Evolutionary conservation across 495 filamentous ascomycete genomes (phyloP), one percentile per base, ranked within the genome.

Genomic region (Pseudomonodictys pantanalensis): DNA sequence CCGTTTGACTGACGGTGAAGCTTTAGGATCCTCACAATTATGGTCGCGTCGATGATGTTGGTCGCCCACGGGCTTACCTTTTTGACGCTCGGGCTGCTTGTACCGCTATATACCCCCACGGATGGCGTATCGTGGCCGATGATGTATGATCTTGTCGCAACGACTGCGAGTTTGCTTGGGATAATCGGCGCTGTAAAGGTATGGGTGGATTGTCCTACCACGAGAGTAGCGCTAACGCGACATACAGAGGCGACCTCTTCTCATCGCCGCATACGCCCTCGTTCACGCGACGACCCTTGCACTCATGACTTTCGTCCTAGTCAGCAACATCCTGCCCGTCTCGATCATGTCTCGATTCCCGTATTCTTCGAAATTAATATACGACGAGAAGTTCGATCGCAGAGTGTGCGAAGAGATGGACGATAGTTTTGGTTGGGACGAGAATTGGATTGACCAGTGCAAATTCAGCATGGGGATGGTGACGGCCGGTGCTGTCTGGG

Each of bases 101-200:
- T n/a, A n/a, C n/a, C n/a, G n/a, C n/a, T n/a, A n/a, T n/a, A n/a
- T n/a, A n/a, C n/a, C n/a, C n/a, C n/a, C n/a, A n/a, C n/a, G n/a
- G n/a, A n/a, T n/a, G n/a, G n/a, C 1, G 18, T 11, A n/a, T 56
- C 44, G 11, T 56, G 32, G 43, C 44, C 26, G 8, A 12, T 25
- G 25, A 2, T 57, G 18, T 66, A 66, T 46, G 54, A 57, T 29
- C 15, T 46, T 17, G 43, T 56, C 2, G 62, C 66, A 17, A 44
- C 41, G 4, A 48, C 12, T 18, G 39, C 58, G 28, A 59, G 61
- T 28, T 10, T 59, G 0, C 15, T 49, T 1, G 66, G 66, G 10
- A 12, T 65, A 1, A 29, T 62, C 4, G 66, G 66, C n/a, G 58
- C 62, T 12, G 17, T 56, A 3, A 47, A 41, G 33, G 60, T 64